Evolutionary conservation across 148 eudicot genomes (phyloP).

Genomic region (Rhododendron kiyosumense): DNA sequence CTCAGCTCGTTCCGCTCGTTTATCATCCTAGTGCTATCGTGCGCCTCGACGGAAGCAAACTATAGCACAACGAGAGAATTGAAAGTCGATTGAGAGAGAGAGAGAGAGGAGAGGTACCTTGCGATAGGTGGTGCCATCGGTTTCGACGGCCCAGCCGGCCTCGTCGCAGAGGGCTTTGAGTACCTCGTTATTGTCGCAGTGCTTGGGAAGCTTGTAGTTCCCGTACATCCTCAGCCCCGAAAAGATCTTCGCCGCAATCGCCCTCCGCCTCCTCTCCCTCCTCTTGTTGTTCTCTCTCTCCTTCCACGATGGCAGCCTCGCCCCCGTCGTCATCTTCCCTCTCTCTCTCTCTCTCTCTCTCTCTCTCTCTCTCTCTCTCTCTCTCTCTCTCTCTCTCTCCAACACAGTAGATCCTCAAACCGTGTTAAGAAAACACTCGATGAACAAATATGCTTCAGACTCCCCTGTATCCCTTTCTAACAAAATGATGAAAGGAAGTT

Average conservation of each 20-base stretch:
- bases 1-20: too few species aligned
- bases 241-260: slow-evolving; percentile 53
- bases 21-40: too few species aligned
- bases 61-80: background rate
- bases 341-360: background rate
- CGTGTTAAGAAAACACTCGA: background rate
- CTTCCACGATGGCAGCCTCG: slow-evolving; percentile 52
- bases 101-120: slow-evolving; percentile 27
- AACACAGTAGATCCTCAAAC: background rate
- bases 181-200: slow-evolving; percentile 62
- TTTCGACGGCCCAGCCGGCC: slow-evolving; percentile 62
- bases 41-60: too few species aligned
- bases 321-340: slow-evolving; percentile 29
- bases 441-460: background rate
- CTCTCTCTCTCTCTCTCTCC: too few species aligned
- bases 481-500: background rate
- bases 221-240: slow-evolving; percentile 53
- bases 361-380: too few species aligned
- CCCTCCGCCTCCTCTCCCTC: slow-evolving; percentile 54
- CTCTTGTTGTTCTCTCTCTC: slow-evolving; percentile 70
- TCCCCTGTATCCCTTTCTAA: background rate
- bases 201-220: slow-evolving; percentile 48
- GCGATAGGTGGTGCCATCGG: slow-evolving; percentile 61
- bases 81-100: background rate
- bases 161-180: slow-evolving; percentile 55